Conservation (phyloP, 768 basidiomycete genomes). For the Macrolepiota albuminosa region DNA sequence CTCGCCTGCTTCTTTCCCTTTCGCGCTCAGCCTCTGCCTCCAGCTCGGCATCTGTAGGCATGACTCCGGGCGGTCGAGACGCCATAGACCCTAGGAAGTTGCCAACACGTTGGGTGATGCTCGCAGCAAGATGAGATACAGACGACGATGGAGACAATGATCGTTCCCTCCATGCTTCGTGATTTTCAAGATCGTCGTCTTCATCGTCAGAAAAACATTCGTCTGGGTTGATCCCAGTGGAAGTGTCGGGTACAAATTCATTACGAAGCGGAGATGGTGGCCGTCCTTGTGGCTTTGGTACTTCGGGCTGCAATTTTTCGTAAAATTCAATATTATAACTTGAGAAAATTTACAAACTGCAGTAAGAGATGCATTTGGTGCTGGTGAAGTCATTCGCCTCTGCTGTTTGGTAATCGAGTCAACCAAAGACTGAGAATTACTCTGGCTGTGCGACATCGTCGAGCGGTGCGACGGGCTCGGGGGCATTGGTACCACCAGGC, state of each 20-base stretch:
- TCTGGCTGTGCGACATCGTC: conserved; percentile 17
- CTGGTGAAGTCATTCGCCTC: conserved; percentile 24
- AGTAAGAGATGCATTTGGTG: conserved; percentile 15
- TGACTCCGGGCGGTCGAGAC: conserved; percentile 30
- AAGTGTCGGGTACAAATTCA: conserved; percentile 50
- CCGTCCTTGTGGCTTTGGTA: conserved; percentile 36
- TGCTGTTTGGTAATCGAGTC: conserved; percentile 16
- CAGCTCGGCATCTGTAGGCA: conserved; percentile 71
- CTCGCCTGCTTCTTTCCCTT: conserved; percentile 67
- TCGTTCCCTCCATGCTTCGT: conserved; percentile 23
- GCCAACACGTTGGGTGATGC: conserved; percentile 71
- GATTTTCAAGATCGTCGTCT: conserved; percentile 32
- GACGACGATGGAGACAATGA: conserved; percentile 67
- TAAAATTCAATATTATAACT: neutral
- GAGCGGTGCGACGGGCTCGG: conserved; percentile 18
- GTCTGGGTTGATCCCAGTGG: conserved; percentile 52
- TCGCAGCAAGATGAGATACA: conserved; percentile 68
- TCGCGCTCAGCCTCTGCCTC: conserved; percentile 79
- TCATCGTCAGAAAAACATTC: conserved; percentile 35
- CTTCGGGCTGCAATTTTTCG: conserved; percentile 30
- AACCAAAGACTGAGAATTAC: conserved; percentile 15
- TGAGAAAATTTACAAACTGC: conserved; percentile 12
- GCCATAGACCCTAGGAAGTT: conserved; percentile 55
- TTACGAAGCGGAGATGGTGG: conserved; percentile 75
- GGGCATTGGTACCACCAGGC: conserved; percentile 15